Conservation (phyloP, 1,284 basidiomycete species). For the Erythrobasidium hasegawianum region DNA sequence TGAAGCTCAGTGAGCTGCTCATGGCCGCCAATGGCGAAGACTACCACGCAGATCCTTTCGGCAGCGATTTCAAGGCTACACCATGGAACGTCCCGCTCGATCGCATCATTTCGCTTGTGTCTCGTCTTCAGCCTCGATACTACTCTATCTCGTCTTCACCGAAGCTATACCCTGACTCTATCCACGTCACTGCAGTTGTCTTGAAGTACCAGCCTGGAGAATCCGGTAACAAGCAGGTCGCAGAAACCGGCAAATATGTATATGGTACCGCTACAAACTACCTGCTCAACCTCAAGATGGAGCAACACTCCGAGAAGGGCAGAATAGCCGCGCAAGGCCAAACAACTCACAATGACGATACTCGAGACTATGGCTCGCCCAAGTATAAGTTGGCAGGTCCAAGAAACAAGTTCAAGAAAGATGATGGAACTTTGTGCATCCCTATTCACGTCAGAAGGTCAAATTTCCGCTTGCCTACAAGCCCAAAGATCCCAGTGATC, state of each 20-base stretch:
- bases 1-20: conserved; percentile 86
- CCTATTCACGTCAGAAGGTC: conserved; percentile 93
- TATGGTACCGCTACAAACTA: conserved; percentile 89
- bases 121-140: conserved; percentile 91
- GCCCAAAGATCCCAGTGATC: conserved; percentile 95
- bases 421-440: conserved; percentile 49
- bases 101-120: conserved; percentile 85
- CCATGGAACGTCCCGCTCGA: conserved; percentile 95
- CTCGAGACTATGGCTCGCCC: conserved; percentile 56
- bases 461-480: conserved; percentile 93
- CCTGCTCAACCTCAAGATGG: conserved; percentile 81
- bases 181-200: conserved; percentile 93
- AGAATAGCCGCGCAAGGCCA: conserved; percentile 53
- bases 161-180: conserved; percentile 77
- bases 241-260: conserved; percentile 59
- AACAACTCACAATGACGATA: conserved; percentile 51
- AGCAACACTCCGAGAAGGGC: conserved; percentile 54
- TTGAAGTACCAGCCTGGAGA: conserved; percentile 72
- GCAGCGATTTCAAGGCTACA: conserved; percentile 60
- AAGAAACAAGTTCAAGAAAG: conserved; percentile 75
- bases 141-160: conserved; percentile 98
- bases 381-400: conserved; percentile 84
- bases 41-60: conserved; percentile 51
- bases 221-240: conserved; percentile 42
- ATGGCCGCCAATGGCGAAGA: conserved; percentile 81